phyloP scores from a whole-genome alignment of 2,329 filamentous ascomycete species.

The Hirsutella minnesotensis region DNA sequence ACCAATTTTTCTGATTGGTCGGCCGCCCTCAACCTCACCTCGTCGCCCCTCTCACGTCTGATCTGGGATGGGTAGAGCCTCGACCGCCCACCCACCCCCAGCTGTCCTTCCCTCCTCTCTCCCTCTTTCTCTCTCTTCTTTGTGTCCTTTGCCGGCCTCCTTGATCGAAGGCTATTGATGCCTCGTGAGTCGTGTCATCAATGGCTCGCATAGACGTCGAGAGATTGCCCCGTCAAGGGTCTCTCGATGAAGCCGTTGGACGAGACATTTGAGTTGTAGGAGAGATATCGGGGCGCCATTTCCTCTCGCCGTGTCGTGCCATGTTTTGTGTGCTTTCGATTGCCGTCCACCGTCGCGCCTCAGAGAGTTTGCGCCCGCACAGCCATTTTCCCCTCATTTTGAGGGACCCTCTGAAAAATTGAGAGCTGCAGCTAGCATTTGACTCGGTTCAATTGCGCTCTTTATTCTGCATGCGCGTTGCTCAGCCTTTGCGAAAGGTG shows the following conservation, averaged over 20 bases:
- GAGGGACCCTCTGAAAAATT: not conserved
- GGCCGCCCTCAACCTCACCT: constrained; percentile 17
- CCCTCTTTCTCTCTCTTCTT: constrained; percentile 10
- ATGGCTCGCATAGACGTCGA: too few species aligned
- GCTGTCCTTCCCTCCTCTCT: constrained; percentile 6
- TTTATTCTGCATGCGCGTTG: constrained; percentile 5
- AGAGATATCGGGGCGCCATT: not conserved
- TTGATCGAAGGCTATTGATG: constrained; percentile 17
- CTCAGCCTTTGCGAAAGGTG: not conserved
- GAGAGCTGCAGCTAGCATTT: constrained; percentile 6
- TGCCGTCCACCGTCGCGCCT: constrained; percentile 18
- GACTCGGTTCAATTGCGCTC: constrained; percentile 7
- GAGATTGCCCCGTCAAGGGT: not conserved
- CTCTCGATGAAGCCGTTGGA: not conserved
- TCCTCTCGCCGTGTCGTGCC: constrained; percentile 4
- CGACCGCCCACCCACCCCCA: constrained; percentile 9
- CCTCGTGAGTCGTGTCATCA: too few species aligned
- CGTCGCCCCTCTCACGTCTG: constrained; percentile 15
- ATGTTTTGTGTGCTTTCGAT: constrained; percentile 8
- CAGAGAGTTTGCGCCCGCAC: constrained; percentile 11
- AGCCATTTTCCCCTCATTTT: constrained; percentile 1
- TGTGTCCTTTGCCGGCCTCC: constrained; percentile 11
- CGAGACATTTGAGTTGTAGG: not conserved
- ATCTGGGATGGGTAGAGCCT: constrained; percentile 14
- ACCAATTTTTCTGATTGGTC: constrained; percentile 29